These are phyloP conservation scores for Coniochaeta sp. DNA, from an alignment of 2,329 filamentous ascomycete genomes.

Conservation along the genomic window DNA sequence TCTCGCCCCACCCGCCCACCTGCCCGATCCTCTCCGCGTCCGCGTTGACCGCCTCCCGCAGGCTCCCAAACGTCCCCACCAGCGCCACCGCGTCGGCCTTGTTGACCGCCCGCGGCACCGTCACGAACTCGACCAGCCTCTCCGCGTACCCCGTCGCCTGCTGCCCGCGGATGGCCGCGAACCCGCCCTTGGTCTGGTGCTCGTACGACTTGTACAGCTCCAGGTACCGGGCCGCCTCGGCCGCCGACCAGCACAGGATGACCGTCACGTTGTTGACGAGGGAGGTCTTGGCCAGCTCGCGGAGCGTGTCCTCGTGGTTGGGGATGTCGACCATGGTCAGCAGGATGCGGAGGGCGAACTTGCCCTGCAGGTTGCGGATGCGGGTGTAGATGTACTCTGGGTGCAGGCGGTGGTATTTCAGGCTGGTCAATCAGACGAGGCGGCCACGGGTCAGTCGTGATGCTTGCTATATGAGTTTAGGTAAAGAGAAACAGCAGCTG, in stretches of 20 bases:
- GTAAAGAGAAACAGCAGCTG: neutral
- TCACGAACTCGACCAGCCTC: slow-evolving; percentile 86
- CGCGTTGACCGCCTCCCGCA: slow-evolving; percentile 82
- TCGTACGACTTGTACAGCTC: slow-evolving; percentile 95
- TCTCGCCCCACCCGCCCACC: slow-evolving; percentile 90
- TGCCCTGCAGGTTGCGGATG: slow-evolving; percentile 74
- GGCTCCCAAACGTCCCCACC: slow-evolving; percentile 84
- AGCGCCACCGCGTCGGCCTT: slow-evolving; percentile 89
- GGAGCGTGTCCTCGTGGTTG: slow-evolving; percentile 84
- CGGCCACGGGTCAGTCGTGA: neutral
- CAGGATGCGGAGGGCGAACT: slow-evolving; percentile 79
- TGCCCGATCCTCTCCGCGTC: slow-evolving; percentile 75
- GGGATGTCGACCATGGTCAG: slow-evolving; percentile 91
- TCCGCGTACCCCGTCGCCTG: slow-evolving; percentile 81
- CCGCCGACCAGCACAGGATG: slow-evolving; percentile 88
- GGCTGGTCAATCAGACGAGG: slow-evolving; percentile 30
- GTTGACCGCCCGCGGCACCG: slow-evolving; percentile 81
- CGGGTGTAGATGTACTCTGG: slow-evolving; percentile 97
- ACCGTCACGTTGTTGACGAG: slow-evolving; percentile 89
- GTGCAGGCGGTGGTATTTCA: slow-evolving; percentile 96
- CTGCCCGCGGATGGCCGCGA: slow-evolving; percentile 75
- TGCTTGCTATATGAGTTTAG: neutral
- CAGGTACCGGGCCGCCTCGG: slow-evolving; percentile 87
- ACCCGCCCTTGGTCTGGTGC: slow-evolving; percentile 51
- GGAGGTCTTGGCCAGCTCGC: slow-evolving; percentile 86